Evolutionary conservation across 176 grass and related monocot genomes (phyloP), one percentile per base, ranked within the genome.

Genomic region (Chloris gayana): DNA sequence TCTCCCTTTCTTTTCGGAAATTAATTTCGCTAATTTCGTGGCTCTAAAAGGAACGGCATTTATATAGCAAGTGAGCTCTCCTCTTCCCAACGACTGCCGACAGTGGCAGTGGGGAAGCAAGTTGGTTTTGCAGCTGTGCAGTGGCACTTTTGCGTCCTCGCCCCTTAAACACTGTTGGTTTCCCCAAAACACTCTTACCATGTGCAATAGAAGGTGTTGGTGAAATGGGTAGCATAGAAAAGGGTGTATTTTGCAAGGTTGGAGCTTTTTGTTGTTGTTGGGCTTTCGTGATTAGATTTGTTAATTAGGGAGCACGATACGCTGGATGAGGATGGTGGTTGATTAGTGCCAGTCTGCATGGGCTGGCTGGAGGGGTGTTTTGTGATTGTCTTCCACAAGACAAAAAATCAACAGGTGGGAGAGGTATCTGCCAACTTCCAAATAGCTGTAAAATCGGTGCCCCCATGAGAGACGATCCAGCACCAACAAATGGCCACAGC

Each of bases 321-420:
- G 74, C 59, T 78, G 83, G 74, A 68, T 33, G 88, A 58, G 82
- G 31, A 19, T 22, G 87, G 67, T 89, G 51, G 87, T 89, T 83
- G 88, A 86, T 86, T 73, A 64, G 83, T 74, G 88, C 74, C 88
- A 90, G 73, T 86, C 88, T 90, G 74, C 88, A 79, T 86, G 79
- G 83, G 79, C 83, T 90, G 78, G 74, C 71, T 25, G 46, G 77
- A 35, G 0, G 32, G 14, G 3, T 81, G 76, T 72, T 35, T 29
- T 45, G 13, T 18, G 13, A 80, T 57, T 85, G 68, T 69, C 83
- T 74, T 74, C 24, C 27, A 61, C 2, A 60, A 74, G 41, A 82
- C 68, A 85, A 86, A 75, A 85, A 70, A 46, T 61, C 47, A 82
- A 61, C 67, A 73, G 67, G 67, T 59, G 45, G 45, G 78, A 82